A percentile compares a stretch with the other conserved stretches of the same genome.
These are phyloP conservation scores for Acanthamoeba royreba DNA, from an alignment of 208 protist species.

Conservation along the genomic window DNA sequence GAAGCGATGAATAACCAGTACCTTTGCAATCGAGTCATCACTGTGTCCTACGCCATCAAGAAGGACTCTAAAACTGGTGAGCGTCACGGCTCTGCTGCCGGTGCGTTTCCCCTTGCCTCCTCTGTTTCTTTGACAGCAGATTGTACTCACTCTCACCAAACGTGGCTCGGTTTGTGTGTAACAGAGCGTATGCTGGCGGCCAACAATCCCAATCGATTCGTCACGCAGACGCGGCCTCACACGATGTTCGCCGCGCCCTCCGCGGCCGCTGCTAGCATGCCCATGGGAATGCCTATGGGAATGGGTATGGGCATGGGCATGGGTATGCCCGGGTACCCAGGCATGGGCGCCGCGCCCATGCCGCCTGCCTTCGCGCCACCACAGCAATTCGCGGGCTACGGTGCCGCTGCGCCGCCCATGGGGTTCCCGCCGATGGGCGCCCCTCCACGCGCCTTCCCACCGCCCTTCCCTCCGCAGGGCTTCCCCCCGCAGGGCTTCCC, in stretches of 20 bases:
- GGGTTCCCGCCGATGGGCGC: background rate
- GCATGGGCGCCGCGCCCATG: background rate
- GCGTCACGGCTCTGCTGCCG: slow-evolving; percentile 74
- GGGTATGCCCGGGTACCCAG: background rate
- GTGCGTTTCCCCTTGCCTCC: background rate
- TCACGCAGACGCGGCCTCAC: background rate
- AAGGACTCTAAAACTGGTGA: slow-evolving; percentile 84
- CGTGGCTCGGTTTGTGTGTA: background rate
- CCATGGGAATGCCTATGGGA: background rate
- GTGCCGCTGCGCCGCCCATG: background rate
- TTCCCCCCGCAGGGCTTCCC: background rate
- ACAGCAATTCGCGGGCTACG: background rate
- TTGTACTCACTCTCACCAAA: background rate
- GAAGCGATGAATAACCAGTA: slow-evolving; percentile 83
- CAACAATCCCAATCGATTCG: slow-evolving; percentile 51
- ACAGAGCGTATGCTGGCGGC: slow-evolving; percentile 73
- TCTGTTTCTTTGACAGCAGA: background rate
- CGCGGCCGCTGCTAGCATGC: background rate
- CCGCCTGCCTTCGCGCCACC: background rate
- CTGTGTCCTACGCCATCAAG: slow-evolving; percentile 88
- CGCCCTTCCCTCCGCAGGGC: slow-evolving; percentile 5
- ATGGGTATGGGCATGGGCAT: background rate
- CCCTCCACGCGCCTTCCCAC: background rate
- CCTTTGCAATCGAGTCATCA: slow-evolving; percentile 83
- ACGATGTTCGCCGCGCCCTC: slow-evolving; percentile 51